phyloP scores from a whole-genome alignment of 345 rosid species.

The Dipteronia sinensis region DNA sequence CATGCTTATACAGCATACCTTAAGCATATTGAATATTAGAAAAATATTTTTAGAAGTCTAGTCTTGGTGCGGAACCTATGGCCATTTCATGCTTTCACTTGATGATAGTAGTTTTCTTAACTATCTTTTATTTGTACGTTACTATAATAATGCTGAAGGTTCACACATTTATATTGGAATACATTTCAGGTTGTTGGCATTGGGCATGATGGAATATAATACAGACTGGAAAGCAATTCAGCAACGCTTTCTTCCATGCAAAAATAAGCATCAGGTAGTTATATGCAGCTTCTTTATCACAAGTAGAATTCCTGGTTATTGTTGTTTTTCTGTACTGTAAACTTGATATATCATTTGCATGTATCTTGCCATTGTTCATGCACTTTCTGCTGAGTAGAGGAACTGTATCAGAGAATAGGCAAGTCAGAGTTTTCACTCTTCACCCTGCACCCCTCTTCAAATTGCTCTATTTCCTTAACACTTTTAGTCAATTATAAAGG shows the following conservation, averaged over 20 bases:
- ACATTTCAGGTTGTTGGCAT: slow-evolving; percentile 70
- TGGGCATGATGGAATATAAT: slow-evolving; percentile 87
- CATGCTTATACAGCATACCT: background rate
- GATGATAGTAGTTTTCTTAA: background rate
- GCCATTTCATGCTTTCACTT: background rate
- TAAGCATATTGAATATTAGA: background rate
- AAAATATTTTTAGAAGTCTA: background rate
- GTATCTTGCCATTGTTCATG: background rate
- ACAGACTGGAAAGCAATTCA: slow-evolving; percentile 95
- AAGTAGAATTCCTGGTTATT: background rate
- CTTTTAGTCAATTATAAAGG: background rate
- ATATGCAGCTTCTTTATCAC: background rate
- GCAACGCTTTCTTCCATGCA: slow-evolving; percentile 94
- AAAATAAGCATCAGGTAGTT: slow-evolving; percentile 89
- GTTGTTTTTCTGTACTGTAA: background rate
- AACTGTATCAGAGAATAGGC: background rate
- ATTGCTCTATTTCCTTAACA: background rate
- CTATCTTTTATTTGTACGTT: background rate
- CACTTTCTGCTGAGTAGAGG: slow-evolving; percentile 6
- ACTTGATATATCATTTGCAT: background rate
- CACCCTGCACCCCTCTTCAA: background rate
- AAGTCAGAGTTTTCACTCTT: background rate
- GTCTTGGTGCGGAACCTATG: background rate
- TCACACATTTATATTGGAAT: slow-evolving; percentile 17
- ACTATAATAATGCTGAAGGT: slow-evolving; percentile 5